These are phyloP conservation scores for Macrophomina tecta DNA, from an alignment of 2,329 filamentous ascomycete species.

Conservation along the genomic window DNA sequence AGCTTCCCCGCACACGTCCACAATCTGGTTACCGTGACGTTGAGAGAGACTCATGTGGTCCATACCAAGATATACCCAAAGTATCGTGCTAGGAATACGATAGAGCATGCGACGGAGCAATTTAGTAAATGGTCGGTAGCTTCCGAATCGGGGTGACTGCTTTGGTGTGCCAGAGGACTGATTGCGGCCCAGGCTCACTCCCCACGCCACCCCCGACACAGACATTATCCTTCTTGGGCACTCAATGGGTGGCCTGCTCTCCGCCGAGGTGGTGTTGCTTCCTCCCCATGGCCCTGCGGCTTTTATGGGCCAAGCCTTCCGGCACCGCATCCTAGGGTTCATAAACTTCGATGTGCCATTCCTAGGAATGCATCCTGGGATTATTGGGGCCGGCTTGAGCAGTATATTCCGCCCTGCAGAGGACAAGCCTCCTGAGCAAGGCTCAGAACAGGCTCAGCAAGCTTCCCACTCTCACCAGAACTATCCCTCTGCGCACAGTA, in stretches of 20 bases:
- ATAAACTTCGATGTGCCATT: slow-evolving; percentile 87
- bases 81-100: slow-evolving; percentile 76
- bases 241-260: slow-evolving; percentile 86
- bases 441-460: slow-evolving; percentile 31
- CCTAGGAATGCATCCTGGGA: slow-evolving; percentile 85
- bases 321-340: slow-evolving; percentile 79
- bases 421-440: slow-evolving; percentile 20
- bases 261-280: slow-evolving; percentile 78
- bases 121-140: slow-evolving; percentile 73
- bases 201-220: slow-evolving; percentile 74
- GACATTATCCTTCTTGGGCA: slow-evolving; percentile 86
- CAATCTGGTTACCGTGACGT: slow-evolving; percentile 68
- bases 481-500: slow-evolving; percentile 27
- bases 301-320: slow-evolving; percentile 54
- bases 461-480: slow-evolving; percentile 6
- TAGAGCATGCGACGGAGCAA: slow-evolving; percentile 77
- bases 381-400: slow-evolving; percentile 79
- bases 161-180: slow-evolving; percentile 29
- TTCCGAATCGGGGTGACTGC: slow-evolving; percentile 30
- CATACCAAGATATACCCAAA: slow-evolving; percentile 86
- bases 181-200: slow-evolving; percentile 63
- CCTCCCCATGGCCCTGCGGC: slow-evolving; percentile 36
- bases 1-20: slow-evolving; percentile 90
- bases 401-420: slow-evolving; percentile 70
- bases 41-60: slow-evolving; percentile 76